Percentiles rank a stretch among this genome's conserved stretches.
phyloP scores from a whole-genome alignment of 352 stramenopile genomes.

The Phytophthora fragariae region DNA sequence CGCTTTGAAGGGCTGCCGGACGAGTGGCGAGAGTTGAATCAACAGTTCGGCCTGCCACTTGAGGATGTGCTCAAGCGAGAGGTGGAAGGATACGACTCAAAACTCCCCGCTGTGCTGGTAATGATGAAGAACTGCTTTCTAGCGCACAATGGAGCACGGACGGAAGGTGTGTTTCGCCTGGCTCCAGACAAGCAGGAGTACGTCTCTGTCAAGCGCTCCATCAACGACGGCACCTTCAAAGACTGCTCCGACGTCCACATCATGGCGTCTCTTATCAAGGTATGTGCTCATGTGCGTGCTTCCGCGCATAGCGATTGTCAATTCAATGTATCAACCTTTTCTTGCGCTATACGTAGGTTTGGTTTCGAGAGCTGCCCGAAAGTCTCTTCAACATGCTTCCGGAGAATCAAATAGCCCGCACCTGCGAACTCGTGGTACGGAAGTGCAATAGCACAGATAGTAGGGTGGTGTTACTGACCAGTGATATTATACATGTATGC shows the following conservation, averaged over 20 bases:
- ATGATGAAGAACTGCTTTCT: conserved; percentile 79
- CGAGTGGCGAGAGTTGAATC: conserved; percentile 71
- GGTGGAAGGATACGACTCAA: conserved; percentile 64
- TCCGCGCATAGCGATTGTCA: neutral
- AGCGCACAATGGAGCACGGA: conserved; percentile 46
- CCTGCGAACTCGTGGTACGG: conserved; percentile 54
- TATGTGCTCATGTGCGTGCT: conserved; percentile 4
- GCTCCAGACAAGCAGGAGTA: conserved; percentile 75
- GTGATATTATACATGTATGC: neutral
- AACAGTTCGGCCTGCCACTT: conserved; percentile 79
- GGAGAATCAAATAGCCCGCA: conserved; percentile 65
- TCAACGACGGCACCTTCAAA: conserved; percentile 73
- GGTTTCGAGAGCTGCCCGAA: conserved; percentile 81
- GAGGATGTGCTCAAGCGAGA: conserved; percentile 66
- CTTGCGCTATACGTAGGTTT: conserved; percentile 50
- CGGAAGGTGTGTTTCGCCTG: conserved; percentile 84
- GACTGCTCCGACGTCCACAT: conserved; percentile 80
- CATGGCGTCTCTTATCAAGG: conserved; percentile 87
- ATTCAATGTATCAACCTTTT: neutral
- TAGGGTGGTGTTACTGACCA: conserved; percentile 1
- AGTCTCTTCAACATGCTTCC: conserved; percentile 76
- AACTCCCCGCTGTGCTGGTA: conserved; percentile 77
- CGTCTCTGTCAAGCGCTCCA: conserved; percentile 58
- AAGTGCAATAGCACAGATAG: too few relatives aligned
- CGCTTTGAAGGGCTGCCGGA: conserved; percentile 80